A percentile compares a stretch with the other conserved stretches of the same genome.
Conservation (phyloP, 257 asterid species). For the Marsdenia floribunda region DNA sequence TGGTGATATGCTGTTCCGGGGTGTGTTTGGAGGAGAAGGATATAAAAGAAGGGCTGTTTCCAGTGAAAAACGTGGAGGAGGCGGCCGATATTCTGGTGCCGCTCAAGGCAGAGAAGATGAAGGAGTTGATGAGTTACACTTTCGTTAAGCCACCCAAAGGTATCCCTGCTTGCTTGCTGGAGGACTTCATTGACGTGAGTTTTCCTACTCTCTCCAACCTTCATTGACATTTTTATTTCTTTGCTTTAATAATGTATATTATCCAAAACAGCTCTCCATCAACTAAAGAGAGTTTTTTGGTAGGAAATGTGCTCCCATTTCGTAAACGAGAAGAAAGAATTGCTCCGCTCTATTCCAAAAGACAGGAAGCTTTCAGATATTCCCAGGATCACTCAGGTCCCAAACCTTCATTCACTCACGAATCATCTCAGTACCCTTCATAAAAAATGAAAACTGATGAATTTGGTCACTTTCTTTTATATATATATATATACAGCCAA, state of each 20-base stretch:
- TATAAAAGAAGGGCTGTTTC: constrained; percentile 49
- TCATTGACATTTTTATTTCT: too few species aligned
- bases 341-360: constrained; percentile 43
- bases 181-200: constrained; percentile 54
- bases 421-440: too few species aligned
- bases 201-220: too few species aligned
- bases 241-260: too few species aligned
- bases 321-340: constrained; percentile 57
- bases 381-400: constrained; percentile 63
- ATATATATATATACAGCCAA: constrained; percentile 35
- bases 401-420: background rate
- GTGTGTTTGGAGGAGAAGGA: constrained; percentile 69
- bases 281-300: background rate
- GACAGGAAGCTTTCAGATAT: constrained; percentile 49
- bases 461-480: background rate
- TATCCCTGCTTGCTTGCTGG: constrained; percentile 49
- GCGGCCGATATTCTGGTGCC: constrained; percentile 57
- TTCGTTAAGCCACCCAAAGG: constrained; percentile 51
- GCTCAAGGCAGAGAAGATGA: constrained; percentile 57
- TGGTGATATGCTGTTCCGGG: constrained; percentile 65
- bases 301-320: constrained; percentile 55
- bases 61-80: constrained; percentile 48
- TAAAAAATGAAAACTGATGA: too few species aligned
- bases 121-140: constrained; percentile 38
- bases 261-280: too few species aligned